Conservation (phyloP, 225 moss, liverwort and hornwort genomes). For the Pseudoscleropodium purum region DNA sequence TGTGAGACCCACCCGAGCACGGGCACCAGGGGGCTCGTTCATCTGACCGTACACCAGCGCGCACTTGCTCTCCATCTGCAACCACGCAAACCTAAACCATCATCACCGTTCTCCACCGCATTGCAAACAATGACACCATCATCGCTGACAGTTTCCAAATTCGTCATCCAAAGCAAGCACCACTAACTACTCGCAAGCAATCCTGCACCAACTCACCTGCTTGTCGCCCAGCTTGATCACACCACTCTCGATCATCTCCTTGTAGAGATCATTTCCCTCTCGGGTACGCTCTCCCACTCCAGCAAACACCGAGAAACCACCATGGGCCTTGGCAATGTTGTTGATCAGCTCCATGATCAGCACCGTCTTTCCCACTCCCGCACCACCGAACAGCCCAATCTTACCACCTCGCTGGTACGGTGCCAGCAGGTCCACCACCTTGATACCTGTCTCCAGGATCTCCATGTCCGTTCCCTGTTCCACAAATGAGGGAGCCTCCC, state of each 20-base stretch:
- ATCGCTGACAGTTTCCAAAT: neutral
- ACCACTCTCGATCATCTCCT: slow-evolving; percentile 67
- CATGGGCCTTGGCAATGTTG: slow-evolving; percentile 53
- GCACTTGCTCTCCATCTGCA: slow-evolving; percentile 56
- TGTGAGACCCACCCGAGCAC: slow-evolving; percentile 67
- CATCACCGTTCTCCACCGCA: neutral
- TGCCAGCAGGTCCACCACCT: slow-evolving; percentile 85
- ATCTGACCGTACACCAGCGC: slow-evolving; percentile 61
- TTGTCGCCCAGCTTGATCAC: slow-evolving; percentile 68
- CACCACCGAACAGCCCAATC: slow-evolving; percentile 92
- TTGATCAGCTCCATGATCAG: slow-evolving; percentile 65
- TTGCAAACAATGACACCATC: neutral
- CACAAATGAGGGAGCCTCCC: slow-evolving; percentile 77
- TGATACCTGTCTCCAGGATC: slow-evolving; percentile 85
- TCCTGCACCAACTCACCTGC: slow-evolving; percentile 37
- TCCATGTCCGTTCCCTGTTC: slow-evolving; percentile 89
- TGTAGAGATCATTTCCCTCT: slow-evolving; percentile 55
- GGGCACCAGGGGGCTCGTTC: slow-evolving; percentile 65
- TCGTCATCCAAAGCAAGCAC: neutral
- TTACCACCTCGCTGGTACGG: slow-evolving; percentile 98
- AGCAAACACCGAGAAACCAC: slow-evolving; percentile 58
- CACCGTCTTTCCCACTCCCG: slow-evolving; percentile 84
- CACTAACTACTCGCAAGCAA: neutral
- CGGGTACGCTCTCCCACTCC: slow-evolving; percentile 58
- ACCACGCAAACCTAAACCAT: neutral